Evolutionary conservation across 176 grass and related monocot genomes (phyloP).

Genomic region (Rhipidocladum racemiflorum): DNA sequence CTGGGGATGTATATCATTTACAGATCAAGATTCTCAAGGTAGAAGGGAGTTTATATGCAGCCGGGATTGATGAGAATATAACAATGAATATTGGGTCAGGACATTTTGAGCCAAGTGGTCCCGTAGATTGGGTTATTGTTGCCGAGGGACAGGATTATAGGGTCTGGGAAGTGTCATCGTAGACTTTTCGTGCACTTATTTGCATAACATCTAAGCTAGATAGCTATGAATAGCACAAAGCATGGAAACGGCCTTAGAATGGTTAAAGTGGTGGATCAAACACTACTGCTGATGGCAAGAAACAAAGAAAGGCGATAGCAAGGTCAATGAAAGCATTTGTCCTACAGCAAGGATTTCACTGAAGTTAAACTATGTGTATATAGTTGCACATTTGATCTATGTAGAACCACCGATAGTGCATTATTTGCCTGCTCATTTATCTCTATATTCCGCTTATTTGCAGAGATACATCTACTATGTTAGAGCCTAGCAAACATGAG

Average conservation of each 20-base stretch:
- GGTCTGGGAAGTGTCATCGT: conserved; percentile 61
- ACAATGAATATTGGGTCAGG: conserved; percentile 77
- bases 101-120: conserved; percentile 67
- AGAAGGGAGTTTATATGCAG: conserved; percentile 70
- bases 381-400: conserved; percentile 21
- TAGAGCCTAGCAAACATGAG: too few species aligned
- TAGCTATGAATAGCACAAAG: conserved; percentile 22
- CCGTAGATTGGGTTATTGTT: conserved; percentile 56
- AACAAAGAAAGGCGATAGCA: not conserved
- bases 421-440: too few species aligned
- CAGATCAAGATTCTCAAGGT: conserved; percentile 93
- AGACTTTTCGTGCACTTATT: not conserved
- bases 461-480: too few species aligned
- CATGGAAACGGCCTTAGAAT: conserved; percentile 23
- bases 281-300: not conserved
- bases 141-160: conserved; percentile 83
- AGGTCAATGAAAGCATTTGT: conserved; percentile 11
- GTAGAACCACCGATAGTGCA: not conserved
- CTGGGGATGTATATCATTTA: not conserved
- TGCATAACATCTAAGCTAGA: not conserved
- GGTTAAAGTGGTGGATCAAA: not conserved
- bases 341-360: not conserved
- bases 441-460: too few species aligned
- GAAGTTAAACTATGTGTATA: not conserved
- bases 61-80: conserved; percentile 73